Percentiles rank a stretch among this genome's conserved stretches.
phyloP scores from a whole-genome alignment of 176 grass and related monocot species.

The Bolboschoenus planiculmis region DNA sequence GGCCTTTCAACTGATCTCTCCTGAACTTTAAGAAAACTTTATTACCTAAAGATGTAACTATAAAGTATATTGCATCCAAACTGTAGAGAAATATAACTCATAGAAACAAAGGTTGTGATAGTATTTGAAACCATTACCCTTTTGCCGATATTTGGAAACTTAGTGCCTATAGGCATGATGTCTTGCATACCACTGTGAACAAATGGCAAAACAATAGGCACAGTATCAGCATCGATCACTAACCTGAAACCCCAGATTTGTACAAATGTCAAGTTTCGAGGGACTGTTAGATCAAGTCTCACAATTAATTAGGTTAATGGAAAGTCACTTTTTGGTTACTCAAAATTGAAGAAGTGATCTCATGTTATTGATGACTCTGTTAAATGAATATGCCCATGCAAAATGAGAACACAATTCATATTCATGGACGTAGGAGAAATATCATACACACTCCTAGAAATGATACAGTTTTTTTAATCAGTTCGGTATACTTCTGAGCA shows the following conservation, averaged over 20 bases:
- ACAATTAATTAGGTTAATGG: not conserved
- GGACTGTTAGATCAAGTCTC: not conserved
- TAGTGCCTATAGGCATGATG: slow-evolving; percentile 83
- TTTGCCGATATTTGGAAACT: slow-evolving; percentile 78
- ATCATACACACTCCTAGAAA: not conserved
- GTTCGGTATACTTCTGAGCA: not conserved
- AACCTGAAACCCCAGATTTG: slow-evolving; percentile 43
- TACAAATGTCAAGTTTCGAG: not conserved
- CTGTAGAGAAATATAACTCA: not conserved
- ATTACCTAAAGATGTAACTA: not conserved
- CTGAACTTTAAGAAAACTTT: not conserved
- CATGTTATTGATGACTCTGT: not conserved
- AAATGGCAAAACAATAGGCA: slow-evolving; percentile 79
- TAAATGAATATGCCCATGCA: not conserved
- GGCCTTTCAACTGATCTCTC: not conserved
- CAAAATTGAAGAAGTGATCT: not conserved
- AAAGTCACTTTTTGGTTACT: not conserved
- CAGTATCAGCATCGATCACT: slow-evolving; percentile 76
- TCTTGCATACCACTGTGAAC: slow-evolving; percentile 94
- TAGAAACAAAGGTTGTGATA: not conserved
- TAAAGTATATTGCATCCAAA: not conserved
- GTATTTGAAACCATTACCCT: slow-evolving; percentile 25
- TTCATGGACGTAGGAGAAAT: not conserved
- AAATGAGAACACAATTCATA: not conserved
- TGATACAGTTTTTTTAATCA: not conserved